Base-by-base conservation (phyloP, 441 rosid species). In the Cnidoscolus chayamansa region DNA sequence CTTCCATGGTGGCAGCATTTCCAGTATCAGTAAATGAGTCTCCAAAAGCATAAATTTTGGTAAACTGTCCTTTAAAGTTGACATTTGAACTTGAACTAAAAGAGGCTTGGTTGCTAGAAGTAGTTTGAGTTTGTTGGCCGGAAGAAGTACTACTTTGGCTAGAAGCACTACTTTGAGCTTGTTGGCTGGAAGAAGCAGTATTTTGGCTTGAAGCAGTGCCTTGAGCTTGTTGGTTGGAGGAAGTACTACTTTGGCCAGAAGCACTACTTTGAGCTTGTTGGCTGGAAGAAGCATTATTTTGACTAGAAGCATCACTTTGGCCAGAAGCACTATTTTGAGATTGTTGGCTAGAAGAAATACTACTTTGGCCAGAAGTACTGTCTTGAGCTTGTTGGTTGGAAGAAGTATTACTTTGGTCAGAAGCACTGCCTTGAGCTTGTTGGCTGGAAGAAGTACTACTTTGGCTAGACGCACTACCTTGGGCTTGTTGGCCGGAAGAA, bases 1-100 rank as follows among this genome's bases (percentile, higher is more conserved):
- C 71, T 32, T 82, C 84, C 40, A 77, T 10, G 16, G 61, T 17
- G 35, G 32, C 65, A 45, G 86, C 84, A 56, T 86, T 86, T 53
- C 86, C 87, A 0, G 87, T 78, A 73, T 86, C 84, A 0, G 89
- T 84, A 53, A 45, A 82, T 1, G 88, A 79, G 70, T 77, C 84
- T 30, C 88, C 87, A 45, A 84, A 84, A 10, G 85, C 85, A 61
- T 30, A 84, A 45, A 82, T 72, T 64, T 84, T 82, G 31, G 55
- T 1, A 68, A 84, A 84, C 32, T 31, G 30, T 54, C 75, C 83
- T 19, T 50, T 65, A 30, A 15, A 76, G 30, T 9, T 32, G 5
- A 2, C 7, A 10, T 4, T 16, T 10, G 13, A 10, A 10, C 30
- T 4, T 56, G 9, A 4, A 48, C 51, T 48, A 48, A 5, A 48